Percentiles rank a stretch among this genome's conserved stretches.
Conservation (phyloP, 257 asterid species). For the Echium plantagineum region DNA sequence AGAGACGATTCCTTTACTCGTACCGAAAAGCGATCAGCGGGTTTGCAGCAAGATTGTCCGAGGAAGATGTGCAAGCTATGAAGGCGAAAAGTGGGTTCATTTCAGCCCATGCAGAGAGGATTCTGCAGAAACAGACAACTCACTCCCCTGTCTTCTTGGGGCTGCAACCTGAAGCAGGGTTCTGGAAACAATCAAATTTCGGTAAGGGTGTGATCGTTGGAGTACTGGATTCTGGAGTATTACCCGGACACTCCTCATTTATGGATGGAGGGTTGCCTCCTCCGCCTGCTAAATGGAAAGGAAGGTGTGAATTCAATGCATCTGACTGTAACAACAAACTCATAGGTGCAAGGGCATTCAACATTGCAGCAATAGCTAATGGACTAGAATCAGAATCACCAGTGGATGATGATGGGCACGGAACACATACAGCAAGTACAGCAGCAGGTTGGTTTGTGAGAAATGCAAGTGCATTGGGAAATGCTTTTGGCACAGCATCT, state of each 20-base stretch:
- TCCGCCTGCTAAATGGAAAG: slow-evolving; percentile 9
- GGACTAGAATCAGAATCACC: not conserved
- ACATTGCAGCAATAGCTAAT: no score
- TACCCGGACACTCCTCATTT: slow-evolving; percentile 6
- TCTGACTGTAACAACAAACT: slow-evolving; percentile 1
- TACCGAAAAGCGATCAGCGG: no score
- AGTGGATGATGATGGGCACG: slow-evolving; percentile 13
- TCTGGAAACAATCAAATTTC: slow-evolving; percentile 5
- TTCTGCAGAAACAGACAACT: not conserved
- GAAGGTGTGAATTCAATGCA: slow-evolving; percentile 5
- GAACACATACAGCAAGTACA: slow-evolving; percentile 23
- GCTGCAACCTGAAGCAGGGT: not conserved
- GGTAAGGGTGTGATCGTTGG: slow-evolving; percentile 9
- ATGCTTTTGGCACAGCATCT: slow-evolving; percentile 10
- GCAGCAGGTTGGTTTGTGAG: slow-evolving; percentile 10
- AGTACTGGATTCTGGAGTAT: slow-evolving; percentile 3
- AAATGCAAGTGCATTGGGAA: slow-evolving; percentile 12
- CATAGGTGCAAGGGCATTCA: slow-evolving; percentile 1
- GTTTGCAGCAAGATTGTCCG: no score
- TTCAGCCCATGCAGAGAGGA: not conserved
- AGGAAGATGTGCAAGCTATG: no score
- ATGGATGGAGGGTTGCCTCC: slow-evolving; percentile 7
- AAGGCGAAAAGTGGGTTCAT: not conserved
- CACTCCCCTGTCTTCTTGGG: slow-evolving; percentile 5
- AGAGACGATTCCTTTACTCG: no score